Conservation (phyloP, 106 monocot genomes). For the Apostasia shenzhenica region DNA sequence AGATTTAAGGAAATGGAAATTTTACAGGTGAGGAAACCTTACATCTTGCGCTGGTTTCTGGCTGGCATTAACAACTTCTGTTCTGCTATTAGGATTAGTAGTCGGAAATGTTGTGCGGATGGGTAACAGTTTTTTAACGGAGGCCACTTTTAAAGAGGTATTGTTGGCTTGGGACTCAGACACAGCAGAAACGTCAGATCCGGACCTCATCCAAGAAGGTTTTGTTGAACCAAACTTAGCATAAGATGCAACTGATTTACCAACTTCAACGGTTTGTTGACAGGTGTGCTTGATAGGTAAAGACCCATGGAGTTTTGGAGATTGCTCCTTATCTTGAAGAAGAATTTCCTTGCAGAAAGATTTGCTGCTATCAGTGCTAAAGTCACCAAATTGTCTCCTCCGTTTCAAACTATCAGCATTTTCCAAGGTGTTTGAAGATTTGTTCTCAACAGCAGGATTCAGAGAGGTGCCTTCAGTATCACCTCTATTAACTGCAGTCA, state of each 20-base stretch:
- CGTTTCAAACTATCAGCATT: conserved; percentile 12
- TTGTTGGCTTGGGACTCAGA: conserved; percentile 14
- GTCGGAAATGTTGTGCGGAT: conserved; percentile 5
- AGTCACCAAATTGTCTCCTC: conserved; percentile 24
- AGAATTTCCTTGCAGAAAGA: conserved; percentile 15
- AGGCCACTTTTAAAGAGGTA: not conserved
- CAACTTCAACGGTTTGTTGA: conserved; percentile 10
- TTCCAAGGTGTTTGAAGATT: conserved; percentile 6
- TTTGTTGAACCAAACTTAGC: conserved; percentile 4
- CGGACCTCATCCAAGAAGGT: not conserved
- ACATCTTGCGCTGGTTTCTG: conserved; percentile 29
- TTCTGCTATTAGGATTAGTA: conserved; percentile 14
- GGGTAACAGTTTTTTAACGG: conserved; percentile 9
- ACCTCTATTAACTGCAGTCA: conserved; percentile 4
- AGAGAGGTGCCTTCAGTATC: not conserved
- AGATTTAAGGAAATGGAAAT: no score
- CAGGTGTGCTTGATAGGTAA: conserved; percentile 9
- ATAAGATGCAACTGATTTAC: conserved; percentile 15
- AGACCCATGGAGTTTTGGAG: conserved; percentile 13
- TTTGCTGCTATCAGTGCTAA: conserved; percentile 10
- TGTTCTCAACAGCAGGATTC: conserved; percentile 1
- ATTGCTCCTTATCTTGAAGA: conserved; percentile 17
- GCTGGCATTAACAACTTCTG: conserved; percentile 12
- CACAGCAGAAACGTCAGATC: conserved; percentile 4
- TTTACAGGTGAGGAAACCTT: conserved; percentile 13